phyloP scores from a whole-genome alignment of 352 stramenopile species.

The Globisporangium acanthophoron region DNA sequence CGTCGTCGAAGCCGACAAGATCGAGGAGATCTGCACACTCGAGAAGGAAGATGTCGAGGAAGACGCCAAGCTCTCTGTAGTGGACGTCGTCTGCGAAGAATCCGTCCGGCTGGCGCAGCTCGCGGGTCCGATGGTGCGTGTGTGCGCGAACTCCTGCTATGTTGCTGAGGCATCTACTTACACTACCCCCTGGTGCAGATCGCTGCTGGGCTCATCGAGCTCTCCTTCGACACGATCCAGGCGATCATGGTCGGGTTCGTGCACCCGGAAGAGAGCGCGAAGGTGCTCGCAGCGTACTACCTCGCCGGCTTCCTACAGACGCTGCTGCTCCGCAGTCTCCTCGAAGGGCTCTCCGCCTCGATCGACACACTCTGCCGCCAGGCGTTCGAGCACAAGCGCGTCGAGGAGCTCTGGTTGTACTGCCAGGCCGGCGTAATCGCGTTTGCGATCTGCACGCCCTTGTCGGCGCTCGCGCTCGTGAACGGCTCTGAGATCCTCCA shows the following conservation, averaged over 20 bases:
- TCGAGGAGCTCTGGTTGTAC: constrained; percentile 35
- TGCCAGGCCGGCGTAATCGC: constrained; percentile 28
- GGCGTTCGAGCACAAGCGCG: constrained; percentile 23
- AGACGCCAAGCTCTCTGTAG: no score
- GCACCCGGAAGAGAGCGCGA: constrained; percentile 26
- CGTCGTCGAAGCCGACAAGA: not conserved
- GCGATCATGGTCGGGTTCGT: constrained; percentile 31
- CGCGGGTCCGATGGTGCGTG: constrained; percentile 14
- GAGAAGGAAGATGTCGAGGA: no score
- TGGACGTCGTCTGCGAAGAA: no score
- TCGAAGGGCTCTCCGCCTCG: constrained; percentile 20
- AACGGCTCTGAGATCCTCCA: constrained; percentile 20
- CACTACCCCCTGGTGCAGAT: constrained; percentile 9
- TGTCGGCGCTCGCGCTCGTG: constrained; percentile 12
- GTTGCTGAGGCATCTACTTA: not conserved
- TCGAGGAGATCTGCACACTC: no score
- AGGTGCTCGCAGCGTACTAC: constrained; percentile 25
- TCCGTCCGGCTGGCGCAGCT: constrained; percentile 8
- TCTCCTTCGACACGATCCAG: constrained; percentile 28
- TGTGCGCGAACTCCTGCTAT: not conserved
- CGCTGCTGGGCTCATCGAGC: constrained; percentile 28
- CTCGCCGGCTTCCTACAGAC: constrained; percentile 14
- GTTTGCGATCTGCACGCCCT: constrained; percentile 11
- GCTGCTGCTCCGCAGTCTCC: constrained; percentile 16
- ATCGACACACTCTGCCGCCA: constrained; percentile 37